Percentiles rank a stretch among this genome's conserved stretches.
These are phyloP conservation scores for Eucalyptus globulus DNA, from an alignment of 345 rosid genomes.

Conservation along the genomic window DNA sequence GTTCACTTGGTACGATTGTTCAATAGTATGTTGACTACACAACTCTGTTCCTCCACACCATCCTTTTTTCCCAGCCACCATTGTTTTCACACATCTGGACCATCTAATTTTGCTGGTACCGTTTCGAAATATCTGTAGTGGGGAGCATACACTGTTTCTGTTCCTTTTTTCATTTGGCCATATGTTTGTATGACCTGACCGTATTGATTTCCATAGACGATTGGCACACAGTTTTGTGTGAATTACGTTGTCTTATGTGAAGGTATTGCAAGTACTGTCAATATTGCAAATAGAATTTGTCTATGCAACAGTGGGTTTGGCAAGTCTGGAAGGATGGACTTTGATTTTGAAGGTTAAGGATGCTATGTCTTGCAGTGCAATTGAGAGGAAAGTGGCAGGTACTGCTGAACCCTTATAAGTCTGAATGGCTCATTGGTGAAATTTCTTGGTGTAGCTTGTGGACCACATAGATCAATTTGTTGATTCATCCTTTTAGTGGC, in stretches of 20 bases:
- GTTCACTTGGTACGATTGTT: neutral
- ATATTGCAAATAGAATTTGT: neutral
- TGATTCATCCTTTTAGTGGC: neutral
- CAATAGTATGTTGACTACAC: neutral
- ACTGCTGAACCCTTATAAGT: neutral
- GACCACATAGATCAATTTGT: neutral
- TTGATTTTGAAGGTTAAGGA: neutral
- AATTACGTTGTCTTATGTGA: neutral
- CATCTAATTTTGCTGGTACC: neutral
- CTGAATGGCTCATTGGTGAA: neutral
- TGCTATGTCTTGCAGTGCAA: neutral
- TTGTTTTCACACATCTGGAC: neutral
- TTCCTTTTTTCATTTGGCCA: neutral
- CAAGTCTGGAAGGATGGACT: neutral
- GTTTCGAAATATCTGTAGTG: neutral
- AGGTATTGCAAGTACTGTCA: neutral
- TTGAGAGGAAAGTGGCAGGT: neutral
- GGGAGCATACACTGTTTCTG: neutral
- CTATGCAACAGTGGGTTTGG: neutral
- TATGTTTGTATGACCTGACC: neutral
- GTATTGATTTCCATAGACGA: neutral
- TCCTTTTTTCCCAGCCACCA: neutral
- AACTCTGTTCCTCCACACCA: neutral
- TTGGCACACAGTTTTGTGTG: neutral
- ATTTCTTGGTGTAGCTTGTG: neutral